Conservation (phyloP, 2,329 filamentous ascomycete species). For the Pseudogymnoascus destructans region DNA sequence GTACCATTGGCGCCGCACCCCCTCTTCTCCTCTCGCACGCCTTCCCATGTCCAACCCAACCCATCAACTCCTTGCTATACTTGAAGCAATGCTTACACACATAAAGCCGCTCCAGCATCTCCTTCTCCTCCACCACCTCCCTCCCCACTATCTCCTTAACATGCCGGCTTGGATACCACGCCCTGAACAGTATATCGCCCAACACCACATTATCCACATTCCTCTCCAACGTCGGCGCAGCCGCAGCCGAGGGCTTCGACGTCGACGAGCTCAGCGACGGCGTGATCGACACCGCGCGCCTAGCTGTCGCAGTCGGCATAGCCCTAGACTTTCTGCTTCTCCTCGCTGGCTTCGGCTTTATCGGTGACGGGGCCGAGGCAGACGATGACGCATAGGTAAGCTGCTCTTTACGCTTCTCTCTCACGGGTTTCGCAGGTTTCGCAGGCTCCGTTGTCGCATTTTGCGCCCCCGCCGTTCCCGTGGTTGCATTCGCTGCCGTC, state of each 20-base stretch:
- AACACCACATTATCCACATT: slow-evolving; percentile 82
- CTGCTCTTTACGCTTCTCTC: not conserved
- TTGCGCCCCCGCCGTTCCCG: not conserved
- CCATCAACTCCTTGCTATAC: slow-evolving; percentile 55
- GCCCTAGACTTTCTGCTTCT: not conserved
- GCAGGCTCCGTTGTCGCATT: slow-evolving; percentile 10
- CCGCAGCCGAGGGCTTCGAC: not conserved
- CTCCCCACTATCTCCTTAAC: slow-evolving; percentile 54
- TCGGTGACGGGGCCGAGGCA: not conserved
- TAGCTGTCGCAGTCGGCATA: slow-evolving; percentile 2
- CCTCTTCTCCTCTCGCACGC: slow-evolving; percentile 37
- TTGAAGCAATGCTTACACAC: slow-evolving; percentile 93
- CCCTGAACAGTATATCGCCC: slow-evolving; percentile 69
- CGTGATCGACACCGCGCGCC: slow-evolving; percentile 5
- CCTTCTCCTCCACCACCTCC: slow-evolving; percentile 19
- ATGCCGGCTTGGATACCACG: slow-evolving; percentile 92
- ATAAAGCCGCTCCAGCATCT: slow-evolving; percentile 55
- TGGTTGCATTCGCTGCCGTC: not conserved
- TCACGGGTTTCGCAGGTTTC: not conserved
- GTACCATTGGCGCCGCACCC: slow-evolving; percentile 30
- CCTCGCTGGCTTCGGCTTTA: not conserved
- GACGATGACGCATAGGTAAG: not conserved
- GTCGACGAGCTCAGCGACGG: slow-evolving; percentile 4
- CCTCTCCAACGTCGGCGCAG: slow-evolving; percentile 35
- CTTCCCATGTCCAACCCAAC: slow-evolving; percentile 45